A percentile compares a stretch with the other conserved stretches of the same genome.
Evolutionary conservation across 257 asterid genomes (phyloP).

Genomic region (Mitragyna speciosa): DNA sequence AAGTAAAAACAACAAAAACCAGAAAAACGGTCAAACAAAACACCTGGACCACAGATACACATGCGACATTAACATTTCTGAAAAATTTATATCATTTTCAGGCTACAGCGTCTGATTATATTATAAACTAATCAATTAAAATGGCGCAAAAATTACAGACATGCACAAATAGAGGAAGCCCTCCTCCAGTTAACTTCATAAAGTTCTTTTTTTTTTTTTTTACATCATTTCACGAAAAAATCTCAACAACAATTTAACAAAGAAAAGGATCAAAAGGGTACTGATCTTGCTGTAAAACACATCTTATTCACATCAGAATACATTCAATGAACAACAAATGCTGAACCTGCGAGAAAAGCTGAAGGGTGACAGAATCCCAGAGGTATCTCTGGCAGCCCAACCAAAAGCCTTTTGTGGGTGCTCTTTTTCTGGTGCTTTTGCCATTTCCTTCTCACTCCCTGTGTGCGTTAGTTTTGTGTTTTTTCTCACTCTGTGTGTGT

Average conservation of each 20-base stretch:
- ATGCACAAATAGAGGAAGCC: neutral
- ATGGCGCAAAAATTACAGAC: neutral
- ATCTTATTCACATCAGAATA: too few relatives aligned
- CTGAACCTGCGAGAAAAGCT: conserved; percentile 55
- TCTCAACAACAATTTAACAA: neutral
- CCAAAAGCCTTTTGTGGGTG: conserved; percentile 51
- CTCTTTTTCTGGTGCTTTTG: conserved; percentile 31
- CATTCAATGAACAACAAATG: neutral
- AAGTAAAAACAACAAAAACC: too few relatives aligned
- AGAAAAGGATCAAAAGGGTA: neutral
- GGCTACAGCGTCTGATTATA: neutral
- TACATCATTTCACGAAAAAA: too few relatives aligned
- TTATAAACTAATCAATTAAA: too few relatives aligned
- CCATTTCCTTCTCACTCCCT: conserved; percentile 5
- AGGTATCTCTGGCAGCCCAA: conserved; percentile 58
- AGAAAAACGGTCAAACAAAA: too few relatives aligned
- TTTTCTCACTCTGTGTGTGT: neutral
- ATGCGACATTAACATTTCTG: too few relatives aligned
- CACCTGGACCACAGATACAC: too few relatives aligned
- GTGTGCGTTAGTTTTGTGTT: neutral
- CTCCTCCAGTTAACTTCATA: neutral
- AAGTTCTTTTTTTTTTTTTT: neutral
- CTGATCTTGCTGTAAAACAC: neutral
- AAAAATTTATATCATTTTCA: too few relatives aligned
- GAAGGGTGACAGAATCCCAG: conserved; percentile 54